Base-by-base conservation (phyloP, 108 stramenopile genomes). In the Epipyxis sp. region DNA sequence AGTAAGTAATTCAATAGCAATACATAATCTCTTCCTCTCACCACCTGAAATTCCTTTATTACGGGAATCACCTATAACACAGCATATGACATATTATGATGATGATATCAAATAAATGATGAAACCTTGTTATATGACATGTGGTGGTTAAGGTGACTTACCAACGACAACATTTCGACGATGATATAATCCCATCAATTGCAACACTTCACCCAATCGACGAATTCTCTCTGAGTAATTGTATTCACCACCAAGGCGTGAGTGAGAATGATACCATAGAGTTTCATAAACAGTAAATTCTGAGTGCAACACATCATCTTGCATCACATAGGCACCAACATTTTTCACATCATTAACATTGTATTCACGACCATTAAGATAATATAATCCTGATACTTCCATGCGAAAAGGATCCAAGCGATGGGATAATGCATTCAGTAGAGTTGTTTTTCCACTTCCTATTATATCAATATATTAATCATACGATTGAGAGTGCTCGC, bases 1-100 rank as follows among this genome's bases (percentile, higher is more conserved):
- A 30, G 25, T 40, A 2, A 80, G 61, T 57, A 80, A 68, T 58
- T 80, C 79, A 13, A 44, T 32, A 29, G 71, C 79, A 2, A 80
- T 43, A 42, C 61, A 1, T 1, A 80, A 35, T 35, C 79, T 34
- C 79, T 80, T 80, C 13, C 79, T 1, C 44, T 80, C 79, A 1
- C 79, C 79, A 41, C 79, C 79, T 30, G 79, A 80, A 69, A 80
- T 80, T 1, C 79, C 79, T 68, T 81, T 81, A 39, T 39, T 34
- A 37, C 58, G 42, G 42, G 69, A 43, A 59, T 80, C 71, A 20
- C 79, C 79, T 27, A n/a, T n/a, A n/a, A n/a, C n/a, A n/a, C n/a
- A n/a, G n/a, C n/a, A n/a, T n/a, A n/a, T n/a, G n/a, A n/a, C n/a
- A n/a, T n/a, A n/a, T n/a, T n/a, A n/a, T n/a, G n/a, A n/a, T n/a